Percentiles rank a stretch among this genome's conserved stretches.
Conservation (phyloP, 352 stramenopile genomes). For the Phytopythium oedochilum region DNA sequence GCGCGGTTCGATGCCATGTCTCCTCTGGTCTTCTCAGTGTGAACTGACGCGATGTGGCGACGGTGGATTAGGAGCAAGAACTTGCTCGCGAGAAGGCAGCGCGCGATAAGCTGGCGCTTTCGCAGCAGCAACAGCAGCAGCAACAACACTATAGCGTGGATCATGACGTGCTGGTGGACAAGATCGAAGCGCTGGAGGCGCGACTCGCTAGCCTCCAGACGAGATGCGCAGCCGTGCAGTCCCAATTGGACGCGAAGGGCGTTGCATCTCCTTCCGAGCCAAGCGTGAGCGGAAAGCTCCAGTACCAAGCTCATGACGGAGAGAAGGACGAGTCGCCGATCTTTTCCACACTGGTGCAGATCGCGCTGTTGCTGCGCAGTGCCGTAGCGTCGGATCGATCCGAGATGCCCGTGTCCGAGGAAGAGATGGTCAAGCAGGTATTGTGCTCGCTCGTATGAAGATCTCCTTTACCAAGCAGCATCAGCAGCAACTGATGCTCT, state of each 20-base stretch:
- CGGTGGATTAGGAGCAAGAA: conserved; percentile 12
- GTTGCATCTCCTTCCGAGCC: neutral
- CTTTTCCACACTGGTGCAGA: conserved; percentile 18
- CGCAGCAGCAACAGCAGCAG: conserved; percentile 5
- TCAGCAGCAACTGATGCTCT: neutral
- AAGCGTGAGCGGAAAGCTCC: too few relatives aligned
- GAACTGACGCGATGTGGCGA: neutral
- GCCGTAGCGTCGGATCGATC: neutral
- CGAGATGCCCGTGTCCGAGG: conserved; percentile 9
- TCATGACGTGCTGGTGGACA: neutral
- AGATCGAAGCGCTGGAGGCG: conserved; percentile 12
- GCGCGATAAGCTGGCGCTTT: conserved; percentile 14
- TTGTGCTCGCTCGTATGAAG: too few relatives aligned
- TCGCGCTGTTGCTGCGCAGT: conserved; percentile 10
- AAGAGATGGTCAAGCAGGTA: conserved; percentile 16
- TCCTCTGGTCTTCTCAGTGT: neutral
- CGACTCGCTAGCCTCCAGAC: conserved; percentile 7
- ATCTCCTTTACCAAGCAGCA: too few relatives aligned
- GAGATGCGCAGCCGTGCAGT: conserved; percentile 9
- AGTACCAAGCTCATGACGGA: too few relatives aligned
- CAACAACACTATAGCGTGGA: neutral
- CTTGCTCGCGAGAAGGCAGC: conserved; percentile 14
- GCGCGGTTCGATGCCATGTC: too few relatives aligned
- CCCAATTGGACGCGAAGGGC: neutral
- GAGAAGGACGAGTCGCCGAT: conserved; percentile 2